Conservation (phyloP, 352 stramenopile species). For the Globisporangium uncinulatum region DNA sequence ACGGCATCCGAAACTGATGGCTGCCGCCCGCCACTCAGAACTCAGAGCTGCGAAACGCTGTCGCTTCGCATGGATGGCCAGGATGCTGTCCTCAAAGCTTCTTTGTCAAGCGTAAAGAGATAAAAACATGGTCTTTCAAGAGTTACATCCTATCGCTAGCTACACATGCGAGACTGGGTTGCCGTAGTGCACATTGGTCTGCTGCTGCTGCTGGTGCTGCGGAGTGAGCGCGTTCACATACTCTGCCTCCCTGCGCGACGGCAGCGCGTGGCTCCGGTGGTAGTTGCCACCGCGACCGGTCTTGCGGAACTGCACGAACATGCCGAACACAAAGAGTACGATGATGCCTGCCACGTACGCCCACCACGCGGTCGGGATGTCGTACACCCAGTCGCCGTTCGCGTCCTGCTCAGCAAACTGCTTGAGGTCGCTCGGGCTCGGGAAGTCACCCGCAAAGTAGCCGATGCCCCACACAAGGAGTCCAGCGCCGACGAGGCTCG, state of each 20-base stretch:
- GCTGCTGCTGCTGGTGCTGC: constrained; percentile 7
- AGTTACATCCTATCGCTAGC: background rate
- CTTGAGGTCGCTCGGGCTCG: constrained; percentile 45
- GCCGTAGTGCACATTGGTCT: constrained; percentile 8
- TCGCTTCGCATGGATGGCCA: no score
- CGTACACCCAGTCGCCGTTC: constrained; percentile 43
- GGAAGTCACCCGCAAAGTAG: constrained; percentile 58
- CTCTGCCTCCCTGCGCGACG: constrained; percentile 1
- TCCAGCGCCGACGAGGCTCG: constrained; percentile 38
- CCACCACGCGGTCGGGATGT: constrained; percentile 56
- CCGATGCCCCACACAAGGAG: constrained; percentile 50
- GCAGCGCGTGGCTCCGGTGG: constrained; percentile 6
- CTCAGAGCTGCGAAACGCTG: no score
- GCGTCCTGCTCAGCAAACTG: constrained; percentile 26
- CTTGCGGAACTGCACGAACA: constrained; percentile 61
- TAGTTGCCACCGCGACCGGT: constrained; percentile 23
- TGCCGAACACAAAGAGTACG: constrained; percentile 43
- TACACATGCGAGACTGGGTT: constrained; percentile 14
- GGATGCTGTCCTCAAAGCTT: no score
- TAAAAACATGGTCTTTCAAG: background rate
- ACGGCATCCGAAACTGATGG: no score
- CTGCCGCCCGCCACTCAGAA: no score
- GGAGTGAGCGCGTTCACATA: constrained; percentile 6
- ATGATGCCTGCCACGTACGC: constrained; percentile 45
- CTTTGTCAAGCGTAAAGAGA: background rate